These are phyloP conservation scores for Epichloe elymi DNA, from an alignment of 2,329 filamentous ascomycete genomes.

Conservation along the genomic window DNA sequence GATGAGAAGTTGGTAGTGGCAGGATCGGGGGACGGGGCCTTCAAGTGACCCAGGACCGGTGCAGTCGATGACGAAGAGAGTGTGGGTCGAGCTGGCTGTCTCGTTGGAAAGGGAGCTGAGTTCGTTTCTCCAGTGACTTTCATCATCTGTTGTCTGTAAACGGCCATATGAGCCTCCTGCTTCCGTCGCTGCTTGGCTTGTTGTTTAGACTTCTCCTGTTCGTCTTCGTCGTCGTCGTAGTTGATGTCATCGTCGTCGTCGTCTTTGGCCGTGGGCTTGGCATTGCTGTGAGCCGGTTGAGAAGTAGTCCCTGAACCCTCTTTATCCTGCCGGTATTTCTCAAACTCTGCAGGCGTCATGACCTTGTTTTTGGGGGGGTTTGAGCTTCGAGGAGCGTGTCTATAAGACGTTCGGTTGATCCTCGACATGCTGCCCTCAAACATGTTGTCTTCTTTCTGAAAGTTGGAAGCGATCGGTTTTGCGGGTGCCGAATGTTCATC, in stretches of 20 bases:
- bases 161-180: slow-evolving; percentile 79
- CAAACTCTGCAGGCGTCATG: slow-evolving; percentile 83
- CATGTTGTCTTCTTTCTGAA: slow-evolving; percentile 38
- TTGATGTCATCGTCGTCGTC: slow-evolving; percentile 51
- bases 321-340: slow-evolving; percentile 65
- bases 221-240: slow-evolving; percentile 66
- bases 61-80: slow-evolving; percentile 48
- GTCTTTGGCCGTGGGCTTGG: slow-evolving; percentile 34
- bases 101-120: slow-evolving; percentile 4
- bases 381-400: slow-evolving; percentile 20
- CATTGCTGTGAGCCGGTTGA: slow-evolving; percentile 21
- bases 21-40: slow-evolving; percentile 22
- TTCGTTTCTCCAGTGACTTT: slow-evolving; percentile 72
- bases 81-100: slow-evolving; percentile 35
- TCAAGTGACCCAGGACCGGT: slow-evolving; percentile 38
- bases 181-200: slow-evolving; percentile 67
- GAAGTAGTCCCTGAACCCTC: slow-evolving; percentile 38
- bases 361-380: slow-evolving; percentile 52
- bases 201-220: slow-evolving; percentile 60
- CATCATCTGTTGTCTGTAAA: slow-evolving; percentile 94
- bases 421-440: slow-evolving; percentile 35
- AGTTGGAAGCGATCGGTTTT: slow-evolving; percentile 15
- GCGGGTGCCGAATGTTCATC: slow-evolving; percentile 23
- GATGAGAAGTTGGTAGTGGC: slow-evolving; percentile 44
- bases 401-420: slow-evolving; percentile 23